These are phyloP conservation scores for Schizochytrium sp. DNA, from an alignment of 108 stramenopile genomes.

Conservation along the genomic window DNA sequence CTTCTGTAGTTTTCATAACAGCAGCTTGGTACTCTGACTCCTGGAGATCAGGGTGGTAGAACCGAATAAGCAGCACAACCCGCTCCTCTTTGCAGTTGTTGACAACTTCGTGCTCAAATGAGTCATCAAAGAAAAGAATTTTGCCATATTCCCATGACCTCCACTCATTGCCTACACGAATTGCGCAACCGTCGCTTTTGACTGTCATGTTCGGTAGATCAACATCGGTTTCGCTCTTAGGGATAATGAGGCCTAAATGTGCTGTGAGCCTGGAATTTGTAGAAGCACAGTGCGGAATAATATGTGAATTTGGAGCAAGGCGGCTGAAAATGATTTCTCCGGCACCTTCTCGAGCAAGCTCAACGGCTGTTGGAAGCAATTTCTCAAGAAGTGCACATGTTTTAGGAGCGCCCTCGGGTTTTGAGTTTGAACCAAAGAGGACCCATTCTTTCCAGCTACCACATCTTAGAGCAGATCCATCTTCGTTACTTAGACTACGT, in stretches of 20 bases:
- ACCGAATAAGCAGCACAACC: constrained; percentile 79
- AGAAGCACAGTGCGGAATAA: constrained; percentile 81
- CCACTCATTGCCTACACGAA: constrained; percentile 80
- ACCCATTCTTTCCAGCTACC: not conserved
- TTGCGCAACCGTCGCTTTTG: constrained; percentile 44
- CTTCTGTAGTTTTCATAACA: not conserved
- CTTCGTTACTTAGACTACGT: not conserved
- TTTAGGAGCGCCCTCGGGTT: not conserved
- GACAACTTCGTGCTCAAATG: constrained; percentile 83
- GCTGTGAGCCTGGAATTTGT: constrained; percentile 84
- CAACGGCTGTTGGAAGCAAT: not conserved
- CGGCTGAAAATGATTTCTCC: constrained; percentile 85
- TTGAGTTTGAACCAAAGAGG: not conserved
- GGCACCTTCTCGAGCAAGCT: constrained; percentile 67
- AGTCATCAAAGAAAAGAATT: constrained; percentile 85
- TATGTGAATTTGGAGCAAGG: constrained; percentile 78
- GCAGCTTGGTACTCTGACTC: not conserved
- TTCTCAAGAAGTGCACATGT: not conserved
- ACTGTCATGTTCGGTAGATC: not conserved
- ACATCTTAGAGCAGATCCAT: not conserved
- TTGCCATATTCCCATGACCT: constrained; percentile 79
- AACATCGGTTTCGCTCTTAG: constrained; percentile 32
- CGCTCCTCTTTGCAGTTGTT: constrained; percentile 78
- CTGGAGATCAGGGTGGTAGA: constrained; percentile 79
- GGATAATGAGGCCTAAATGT: constrained; percentile 83